phyloP scores from a whole-genome alignment of 768 basidiomycete genomes.

The Pisolithus marmoratus region DNA sequence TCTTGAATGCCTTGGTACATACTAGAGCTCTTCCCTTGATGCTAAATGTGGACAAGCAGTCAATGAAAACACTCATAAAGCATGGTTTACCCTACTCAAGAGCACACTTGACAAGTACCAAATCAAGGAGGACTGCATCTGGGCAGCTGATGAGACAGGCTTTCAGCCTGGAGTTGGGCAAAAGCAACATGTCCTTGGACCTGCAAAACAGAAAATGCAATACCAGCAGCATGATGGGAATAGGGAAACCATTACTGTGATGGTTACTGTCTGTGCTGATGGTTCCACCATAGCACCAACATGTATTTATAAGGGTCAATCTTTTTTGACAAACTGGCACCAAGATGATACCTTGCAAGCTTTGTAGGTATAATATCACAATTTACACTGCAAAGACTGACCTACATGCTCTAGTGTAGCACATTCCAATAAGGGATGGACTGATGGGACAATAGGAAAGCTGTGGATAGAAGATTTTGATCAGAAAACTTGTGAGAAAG shows the following conservation, averaged over 20 bases:
- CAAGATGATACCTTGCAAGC: too few relatives aligned
- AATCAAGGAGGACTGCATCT: conserved; percentile 1
- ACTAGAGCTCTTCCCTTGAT: neutral
- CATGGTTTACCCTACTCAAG: neutral
- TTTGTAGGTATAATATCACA: too few relatives aligned
- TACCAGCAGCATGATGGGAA: conserved; percentile 10
- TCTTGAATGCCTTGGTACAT: too few relatives aligned
- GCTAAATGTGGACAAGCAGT: conserved; percentile 1
- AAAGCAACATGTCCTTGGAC: conserved; percentile 2
- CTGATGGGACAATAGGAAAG: too few relatives aligned
- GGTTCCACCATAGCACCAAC: too few relatives aligned
- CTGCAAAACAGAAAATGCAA: neutral
- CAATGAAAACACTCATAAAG: conserved; percentile 1
- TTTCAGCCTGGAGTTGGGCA: conserved; percentile 2
- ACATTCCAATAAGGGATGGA: too few relatives aligned
- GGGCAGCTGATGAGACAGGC: conserved; percentile 10
- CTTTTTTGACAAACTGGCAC: too few relatives aligned
- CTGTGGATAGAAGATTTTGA: too few relatives aligned
- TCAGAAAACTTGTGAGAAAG: too few relatives aligned
- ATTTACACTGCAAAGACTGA: too few relatives aligned
- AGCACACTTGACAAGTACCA: neutral
- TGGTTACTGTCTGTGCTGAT: neutral
- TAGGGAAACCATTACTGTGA: conserved; percentile 14
- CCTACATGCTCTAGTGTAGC: too few relatives aligned
- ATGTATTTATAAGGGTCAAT: too few relatives aligned